phyloP scores from a whole-genome alignment of 257 asterid genomes.

The Fraxinus pennsylvanica region DNA sequence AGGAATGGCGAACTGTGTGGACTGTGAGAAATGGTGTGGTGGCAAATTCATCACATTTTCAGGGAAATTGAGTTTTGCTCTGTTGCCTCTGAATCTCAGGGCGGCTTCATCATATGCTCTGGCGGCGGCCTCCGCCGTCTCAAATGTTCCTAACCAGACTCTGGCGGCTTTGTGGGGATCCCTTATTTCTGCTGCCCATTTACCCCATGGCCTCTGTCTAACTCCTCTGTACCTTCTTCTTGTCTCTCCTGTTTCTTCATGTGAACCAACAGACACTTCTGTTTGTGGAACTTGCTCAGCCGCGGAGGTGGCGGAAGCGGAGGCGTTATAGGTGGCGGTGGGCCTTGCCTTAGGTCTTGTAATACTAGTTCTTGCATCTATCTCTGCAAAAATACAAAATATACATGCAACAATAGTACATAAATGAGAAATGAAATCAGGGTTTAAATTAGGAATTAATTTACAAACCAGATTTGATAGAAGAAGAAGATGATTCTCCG shows the following conservation, averaged over 20 bases:
- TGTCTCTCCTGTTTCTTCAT: constrained; percentile 15
- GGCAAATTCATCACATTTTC: constrained; percentile 20
- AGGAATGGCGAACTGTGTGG: neutral
- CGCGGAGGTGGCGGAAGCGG: neutral
- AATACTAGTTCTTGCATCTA: neutral
- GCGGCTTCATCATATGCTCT: constrained; percentile 45
- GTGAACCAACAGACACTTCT: neutral
- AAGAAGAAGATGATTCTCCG: constrained; percentile 6
- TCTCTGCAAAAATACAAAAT: neutral
- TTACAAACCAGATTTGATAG: constrained; percentile 4
- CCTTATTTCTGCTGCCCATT: constrained; percentile 51
- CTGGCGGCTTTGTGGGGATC: constrained; percentile 39
- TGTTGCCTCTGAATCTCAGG: constrained; percentile 37
- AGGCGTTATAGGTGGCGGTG: neutral
- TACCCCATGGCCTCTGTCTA: constrained; percentile 48
- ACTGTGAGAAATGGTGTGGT: neutral
- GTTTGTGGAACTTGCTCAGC: neutral
- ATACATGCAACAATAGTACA: neutral
- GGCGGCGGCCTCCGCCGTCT: constrained; percentile 46
- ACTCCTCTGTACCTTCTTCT: constrained; percentile 39
- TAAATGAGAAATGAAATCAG: neutral
- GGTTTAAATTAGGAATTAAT: neutral
- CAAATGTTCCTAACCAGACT: constrained; percentile 47
- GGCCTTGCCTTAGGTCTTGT: neutral
- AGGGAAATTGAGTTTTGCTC: constrained; percentile 43